phyloP scores from a whole-genome alignment of 345 rosid species.

The Psidium friedrichsthalianum region DNA sequence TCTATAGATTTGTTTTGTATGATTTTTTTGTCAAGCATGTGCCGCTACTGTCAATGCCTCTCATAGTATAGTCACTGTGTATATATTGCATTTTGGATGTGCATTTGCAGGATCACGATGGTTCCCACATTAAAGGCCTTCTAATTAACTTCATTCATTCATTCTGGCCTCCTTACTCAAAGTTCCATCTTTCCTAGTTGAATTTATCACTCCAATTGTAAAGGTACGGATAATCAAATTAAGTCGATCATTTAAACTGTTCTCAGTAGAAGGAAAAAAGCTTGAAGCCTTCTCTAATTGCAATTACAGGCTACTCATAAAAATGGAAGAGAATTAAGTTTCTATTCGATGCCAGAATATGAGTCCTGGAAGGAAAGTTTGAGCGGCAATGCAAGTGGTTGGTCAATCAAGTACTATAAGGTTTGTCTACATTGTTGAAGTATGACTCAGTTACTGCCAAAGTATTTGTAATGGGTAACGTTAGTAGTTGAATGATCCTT shows the following conservation, averaged over 20 bases:
- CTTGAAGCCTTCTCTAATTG: background rate
- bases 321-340: constrained; percentile 32
- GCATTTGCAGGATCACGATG: constrained; percentile 75
- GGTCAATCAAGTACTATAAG: constrained; percentile 96
- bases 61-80: background rate
- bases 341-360: constrained; percentile 92
- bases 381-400: constrained; percentile 52
- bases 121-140: constrained; percentile 95
- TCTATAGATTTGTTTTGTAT: background rate
- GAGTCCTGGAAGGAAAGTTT: constrained; percentile 76
- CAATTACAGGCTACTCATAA: constrained; percentile 52
- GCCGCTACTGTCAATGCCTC: background rate
- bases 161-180: constrained; percentile 88
- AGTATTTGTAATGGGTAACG: background rate
- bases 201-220: constrained; percentile 92
- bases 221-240: constrained; percentile 37
- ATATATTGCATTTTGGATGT: background rate
- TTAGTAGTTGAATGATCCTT: background rate
- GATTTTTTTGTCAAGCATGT: background rate
- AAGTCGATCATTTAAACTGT: background rate
- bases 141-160: constrained; percentile 87
- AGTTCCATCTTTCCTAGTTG: constrained; percentile 80
- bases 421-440: constrained; percentile 21
- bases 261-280: background rate
- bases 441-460: background rate